Evolutionary conservation across 176 grass and related monocot species (phyloP).

Genomic region (Musa beccarii): DNA sequence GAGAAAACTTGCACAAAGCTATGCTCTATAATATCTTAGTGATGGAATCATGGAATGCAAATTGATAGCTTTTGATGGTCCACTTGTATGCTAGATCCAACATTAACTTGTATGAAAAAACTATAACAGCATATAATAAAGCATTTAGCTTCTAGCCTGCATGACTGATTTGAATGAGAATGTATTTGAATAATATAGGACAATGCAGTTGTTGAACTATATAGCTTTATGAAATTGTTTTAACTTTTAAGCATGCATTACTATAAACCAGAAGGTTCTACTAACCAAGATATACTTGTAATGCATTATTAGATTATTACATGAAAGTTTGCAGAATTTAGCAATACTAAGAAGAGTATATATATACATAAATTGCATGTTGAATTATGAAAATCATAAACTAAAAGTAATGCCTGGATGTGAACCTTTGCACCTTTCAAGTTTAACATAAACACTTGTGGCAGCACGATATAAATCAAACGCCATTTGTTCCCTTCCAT

Average conservation of each 20-base stretch:
- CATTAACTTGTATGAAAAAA: neutral
- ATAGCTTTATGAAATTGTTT: neutral
- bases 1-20: neutral
- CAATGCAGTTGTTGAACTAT: neutral
- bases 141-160: neutral
- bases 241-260: neutral
- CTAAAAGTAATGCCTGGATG: neutral
- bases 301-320: neutral
- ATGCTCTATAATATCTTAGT: neutral
- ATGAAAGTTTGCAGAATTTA: neutral
- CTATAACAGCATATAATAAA: neutral
- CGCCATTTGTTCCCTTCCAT: constrained; percentile 96
- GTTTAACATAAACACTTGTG: constrained; percentile 59
- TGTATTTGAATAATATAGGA: neutral
- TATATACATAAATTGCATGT: neutral
- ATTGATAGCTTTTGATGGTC: neutral
- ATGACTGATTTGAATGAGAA: neutral
- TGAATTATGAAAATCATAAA: neutral
- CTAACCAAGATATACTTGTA: neutral
- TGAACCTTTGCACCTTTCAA: constrained; percentile 50
- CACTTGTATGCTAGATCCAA: neutral
- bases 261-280: neutral
- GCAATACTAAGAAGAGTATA: neutral
- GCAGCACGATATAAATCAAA: constrained; percentile 87
- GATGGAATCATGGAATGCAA: neutral